Conservation (phyloP, 2,329 filamentous ascomycete species). For the Fusarium sp. region DNA sequence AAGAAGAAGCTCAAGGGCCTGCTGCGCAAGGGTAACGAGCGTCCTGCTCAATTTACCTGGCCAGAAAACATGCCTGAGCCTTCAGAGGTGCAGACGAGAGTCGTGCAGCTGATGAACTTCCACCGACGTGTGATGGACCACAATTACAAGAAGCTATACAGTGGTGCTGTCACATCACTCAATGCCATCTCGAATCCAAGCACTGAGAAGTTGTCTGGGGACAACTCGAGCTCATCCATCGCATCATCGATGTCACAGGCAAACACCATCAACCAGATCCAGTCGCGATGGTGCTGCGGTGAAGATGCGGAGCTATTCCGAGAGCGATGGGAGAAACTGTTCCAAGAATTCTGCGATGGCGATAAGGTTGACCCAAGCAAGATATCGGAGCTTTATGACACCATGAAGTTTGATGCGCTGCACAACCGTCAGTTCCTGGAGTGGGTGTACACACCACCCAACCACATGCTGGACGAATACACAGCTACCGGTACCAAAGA, state of each 20-base stretch:
- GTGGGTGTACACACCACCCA: conserved; percentile 94
- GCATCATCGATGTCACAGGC: conserved; percentile 68
- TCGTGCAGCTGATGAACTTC: conserved; percentile 97
- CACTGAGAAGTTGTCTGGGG: conserved; percentile 58
- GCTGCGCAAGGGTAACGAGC: conserved; percentile 89
- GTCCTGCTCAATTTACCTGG: conserved; percentile 98
- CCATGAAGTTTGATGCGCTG: conserved; percentile 98
- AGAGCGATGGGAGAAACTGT: conserved; percentile 98
- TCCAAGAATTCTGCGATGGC: conserved; percentile 93
- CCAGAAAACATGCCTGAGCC: conserved; percentile 94
- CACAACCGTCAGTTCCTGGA: conserved; percentile 97
- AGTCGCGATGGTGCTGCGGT: conserved; percentile 94
- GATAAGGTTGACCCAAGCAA: conserved; percentile 99
- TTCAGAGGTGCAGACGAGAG: conserved; percentile 88
- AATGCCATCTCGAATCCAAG: conserved; percentile 66
- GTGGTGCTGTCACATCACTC: conserved; percentile 72
- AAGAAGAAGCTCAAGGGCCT: conserved; percentile 99
- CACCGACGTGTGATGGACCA: conserved; percentile 94
- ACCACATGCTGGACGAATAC: conserved; percentile 78
- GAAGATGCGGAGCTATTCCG: conserved; percentile 95
- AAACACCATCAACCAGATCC: conserved; percentile 76
- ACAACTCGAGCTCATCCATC: conserved; percentile 57
- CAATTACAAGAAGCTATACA: conserved; percentile 86
- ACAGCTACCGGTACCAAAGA: conserved; percentile 58
- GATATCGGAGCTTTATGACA: conserved; percentile 97